Evolutionary conservation across 345 rosid species (phyloP).

Genomic region (Noccaea caerulescens): DNA sequence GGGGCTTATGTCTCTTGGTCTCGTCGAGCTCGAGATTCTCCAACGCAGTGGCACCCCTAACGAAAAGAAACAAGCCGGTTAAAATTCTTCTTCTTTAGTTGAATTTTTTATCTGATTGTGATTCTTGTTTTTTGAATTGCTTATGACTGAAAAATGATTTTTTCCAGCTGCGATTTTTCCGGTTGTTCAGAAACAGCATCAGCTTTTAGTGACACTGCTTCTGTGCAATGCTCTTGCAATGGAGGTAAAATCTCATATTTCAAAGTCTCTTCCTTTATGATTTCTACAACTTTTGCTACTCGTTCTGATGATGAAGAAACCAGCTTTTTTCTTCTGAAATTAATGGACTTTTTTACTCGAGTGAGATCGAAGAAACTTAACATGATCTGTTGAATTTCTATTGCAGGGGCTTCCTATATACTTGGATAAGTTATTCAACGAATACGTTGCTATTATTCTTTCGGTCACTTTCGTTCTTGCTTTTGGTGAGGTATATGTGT

Average conservation of each 20-base stretch:
- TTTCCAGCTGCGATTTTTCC: slow-evolving; percentile 75
- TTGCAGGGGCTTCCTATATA: slow-evolving; percentile 92
- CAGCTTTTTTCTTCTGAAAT: neutral
- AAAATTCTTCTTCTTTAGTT: neutral
- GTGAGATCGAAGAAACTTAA: neutral
- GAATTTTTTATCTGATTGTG: slow-evolving; percentile 5
- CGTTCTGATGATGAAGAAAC: neutral
- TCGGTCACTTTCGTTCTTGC: slow-evolving; percentile 89
- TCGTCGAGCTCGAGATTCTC: slow-evolving; percentile 92
- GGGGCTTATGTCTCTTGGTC: slow-evolving; percentile 98
- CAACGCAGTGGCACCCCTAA: slow-evolving; percentile 83
- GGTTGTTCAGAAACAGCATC: slow-evolving; percentile 93
- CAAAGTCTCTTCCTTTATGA: slow-evolving; percentile 15
- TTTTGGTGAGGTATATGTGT: slow-evolving; percentile 83
- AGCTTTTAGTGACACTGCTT: slow-evolving; percentile 91
- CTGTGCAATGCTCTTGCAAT: slow-evolving; percentile 86
- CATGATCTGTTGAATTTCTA: slow-evolving; percentile 16
- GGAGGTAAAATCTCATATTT: slow-evolving; percentile 63
- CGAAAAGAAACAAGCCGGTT: slow-evolving; percentile 96
- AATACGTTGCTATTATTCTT: slow-evolving; percentile 83
- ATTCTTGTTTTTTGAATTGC: neutral
- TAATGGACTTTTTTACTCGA: neutral
- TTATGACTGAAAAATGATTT: neutral
- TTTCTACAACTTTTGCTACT: neutral
- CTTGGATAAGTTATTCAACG: slow-evolving; percentile 89